Percentiles rank a stretch among this genome's conserved stretches.
Conservation (phyloP, 345 rosid species). For the Jatropha curcas region DNA sequence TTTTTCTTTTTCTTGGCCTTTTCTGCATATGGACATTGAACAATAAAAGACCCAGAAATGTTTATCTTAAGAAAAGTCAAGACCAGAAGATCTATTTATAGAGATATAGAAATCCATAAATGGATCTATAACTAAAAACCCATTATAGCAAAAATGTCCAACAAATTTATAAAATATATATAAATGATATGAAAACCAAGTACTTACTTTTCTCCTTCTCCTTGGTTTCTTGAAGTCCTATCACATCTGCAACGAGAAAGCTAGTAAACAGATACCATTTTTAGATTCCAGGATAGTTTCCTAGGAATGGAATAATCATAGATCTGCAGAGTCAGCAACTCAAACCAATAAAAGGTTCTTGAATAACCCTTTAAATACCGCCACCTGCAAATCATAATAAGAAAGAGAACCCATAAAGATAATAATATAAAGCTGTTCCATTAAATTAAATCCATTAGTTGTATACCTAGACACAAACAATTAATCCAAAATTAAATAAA, state of each 20-base stretch:
- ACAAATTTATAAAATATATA: neutral
- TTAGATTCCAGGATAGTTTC: constrained; percentile 1
- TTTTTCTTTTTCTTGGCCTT: neutral
- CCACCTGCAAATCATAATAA: constrained; percentile 8
- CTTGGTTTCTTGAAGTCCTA: neutral
- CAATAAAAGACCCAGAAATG: constrained; percentile 6
- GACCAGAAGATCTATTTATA: constrained; percentile 17
- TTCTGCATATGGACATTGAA: neutral
- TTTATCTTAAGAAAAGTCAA: constrained; percentile 8
- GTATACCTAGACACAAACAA: neutral
- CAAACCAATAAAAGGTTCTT: neutral
- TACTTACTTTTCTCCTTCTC: neutral
- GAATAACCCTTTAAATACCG: neutral
- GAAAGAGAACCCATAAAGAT: neutral
- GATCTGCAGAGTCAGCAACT: constrained; percentile 37
- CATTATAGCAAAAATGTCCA: neutral
- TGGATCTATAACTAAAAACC: constrained; percentile 22
- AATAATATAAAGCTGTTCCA: neutral
- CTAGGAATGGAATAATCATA: constrained; percentile 31
- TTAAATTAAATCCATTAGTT: too few species aligned
- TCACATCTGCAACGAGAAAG: constrained; percentile 6
- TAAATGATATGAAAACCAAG: too few species aligned
- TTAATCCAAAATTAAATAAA: neutral
- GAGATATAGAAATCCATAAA: neutral
- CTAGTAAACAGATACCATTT: neutral